Evolutionary conservation across 2,329 filamentous ascomycete genomes (phyloP).

Genomic region (Dryadomyces quercus-mongolicae): DNA sequence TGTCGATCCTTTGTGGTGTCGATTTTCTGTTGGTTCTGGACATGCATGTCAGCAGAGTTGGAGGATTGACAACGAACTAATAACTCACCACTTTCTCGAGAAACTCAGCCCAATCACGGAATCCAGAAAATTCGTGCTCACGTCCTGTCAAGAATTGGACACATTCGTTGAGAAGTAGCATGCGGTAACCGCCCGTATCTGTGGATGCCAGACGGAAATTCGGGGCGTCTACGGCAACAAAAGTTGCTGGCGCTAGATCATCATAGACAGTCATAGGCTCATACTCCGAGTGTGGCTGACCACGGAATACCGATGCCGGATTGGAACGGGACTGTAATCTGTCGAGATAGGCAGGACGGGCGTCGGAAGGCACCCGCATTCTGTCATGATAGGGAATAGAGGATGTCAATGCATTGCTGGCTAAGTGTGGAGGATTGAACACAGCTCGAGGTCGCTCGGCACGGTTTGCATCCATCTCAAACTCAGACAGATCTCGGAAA

Average conservation of each 20-base stretch:
- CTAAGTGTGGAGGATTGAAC: too few relatives aligned
- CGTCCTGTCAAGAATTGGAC: conserved; percentile 24
- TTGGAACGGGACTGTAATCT: too few relatives aligned
- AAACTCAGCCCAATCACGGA: conserved; percentile 14
- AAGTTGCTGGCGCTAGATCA: background rate
- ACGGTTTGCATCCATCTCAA: background rate
- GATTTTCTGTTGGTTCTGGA: conserved; percentile 24
- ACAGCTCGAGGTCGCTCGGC: too few relatives aligned
- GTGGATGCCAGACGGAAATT: background rate
- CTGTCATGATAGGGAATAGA: too few relatives aligned
- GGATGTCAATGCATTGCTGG: too few relatives aligned
- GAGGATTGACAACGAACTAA: background rate
- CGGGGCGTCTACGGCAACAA: background rate
- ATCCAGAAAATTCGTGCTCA: conserved; percentile 17
- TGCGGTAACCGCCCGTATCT: background rate
- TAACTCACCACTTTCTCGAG: conserved; percentile 17
- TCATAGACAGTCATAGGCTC: background rate
- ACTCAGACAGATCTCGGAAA: background rate
- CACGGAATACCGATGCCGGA: too few relatives aligned
- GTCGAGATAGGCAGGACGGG: too few relatives aligned
- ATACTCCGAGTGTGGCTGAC: too few relatives aligned
- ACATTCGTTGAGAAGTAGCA: conserved; percentile 18
- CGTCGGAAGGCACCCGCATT: too few relatives aligned
- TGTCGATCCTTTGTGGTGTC: conserved; percentile 30
- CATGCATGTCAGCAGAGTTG: background rate